Conservation (phyloP, 768 basidiomycete species). For the Lyophyllum semitale region DNA sequence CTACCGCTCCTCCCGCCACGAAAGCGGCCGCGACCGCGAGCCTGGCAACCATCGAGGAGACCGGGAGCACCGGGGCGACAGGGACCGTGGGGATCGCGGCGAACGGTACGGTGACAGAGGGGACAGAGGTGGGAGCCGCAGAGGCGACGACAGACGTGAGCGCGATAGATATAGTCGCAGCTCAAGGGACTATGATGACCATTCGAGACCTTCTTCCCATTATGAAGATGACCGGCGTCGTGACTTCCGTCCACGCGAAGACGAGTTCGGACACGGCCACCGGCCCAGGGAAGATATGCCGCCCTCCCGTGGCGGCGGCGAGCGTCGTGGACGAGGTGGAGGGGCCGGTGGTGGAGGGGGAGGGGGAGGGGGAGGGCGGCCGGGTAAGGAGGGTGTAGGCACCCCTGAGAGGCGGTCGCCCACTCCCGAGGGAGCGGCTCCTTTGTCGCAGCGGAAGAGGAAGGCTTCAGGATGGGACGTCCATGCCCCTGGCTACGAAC, state of each 20-base stretch:
- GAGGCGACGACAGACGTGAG: conserved; percentile 53
- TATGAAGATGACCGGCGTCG: conserved; percentile 54
- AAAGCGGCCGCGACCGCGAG: conserved; percentile 47
- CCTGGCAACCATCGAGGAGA: conserved; percentile 58
- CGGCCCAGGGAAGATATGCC: conserved; percentile 41
- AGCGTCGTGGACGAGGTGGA: conserved; percentile 35
- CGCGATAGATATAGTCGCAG: conserved; percentile 49
- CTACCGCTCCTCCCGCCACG: conserved; percentile 68
- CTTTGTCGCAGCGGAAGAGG: conserved; percentile 83
- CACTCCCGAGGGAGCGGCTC: conserved; percentile 82
- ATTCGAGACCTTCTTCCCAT: conserved; percentile 40
- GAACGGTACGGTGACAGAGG: conserved; percentile 36
- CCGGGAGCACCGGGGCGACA: conserved; percentile 47
- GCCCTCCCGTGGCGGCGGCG: conserved; percentile 26
- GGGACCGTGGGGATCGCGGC: conserved; percentile 37
- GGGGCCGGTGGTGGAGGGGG: conserved; percentile 30
- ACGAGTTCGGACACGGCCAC: conserved; percentile 39
- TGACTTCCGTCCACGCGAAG: conserved; percentile 45
- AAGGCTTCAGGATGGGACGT: conserved; percentile 97
- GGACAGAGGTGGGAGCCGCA: conserved; percentile 33
- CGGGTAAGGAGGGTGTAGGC: conserved; percentile 57
- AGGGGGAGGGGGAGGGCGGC: conserved; percentile 41
- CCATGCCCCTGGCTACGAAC: conserved; percentile 93
- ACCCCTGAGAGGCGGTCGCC: conserved; percentile 84
- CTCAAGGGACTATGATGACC: conserved; percentile 48